Base-by-base conservation (phyloP, 495 filamentous ascomycete genomes). In the Poronia punctata region DNA sequence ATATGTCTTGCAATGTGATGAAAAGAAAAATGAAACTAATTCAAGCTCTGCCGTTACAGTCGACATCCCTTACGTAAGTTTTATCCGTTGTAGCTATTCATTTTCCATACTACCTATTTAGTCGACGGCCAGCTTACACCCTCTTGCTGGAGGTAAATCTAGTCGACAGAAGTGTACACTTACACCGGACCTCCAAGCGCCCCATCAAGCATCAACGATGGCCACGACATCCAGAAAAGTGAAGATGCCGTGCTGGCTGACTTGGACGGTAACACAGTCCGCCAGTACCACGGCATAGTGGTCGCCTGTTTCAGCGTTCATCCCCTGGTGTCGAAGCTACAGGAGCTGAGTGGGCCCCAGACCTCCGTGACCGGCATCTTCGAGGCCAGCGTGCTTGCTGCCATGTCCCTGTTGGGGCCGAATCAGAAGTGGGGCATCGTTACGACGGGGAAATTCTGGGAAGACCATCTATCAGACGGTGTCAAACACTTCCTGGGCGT, bases 231-330 rank as follows among this genome's bases (percentile, higher is more conserved):
- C 4, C 23, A 50, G 1, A 44, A 59, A 19, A 78, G 71, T 47
- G 56, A 67, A 11, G 47, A 67, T 1, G 69, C 78, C 42, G 82
- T 83, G 32, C 64, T 77, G 31, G 56, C 66, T 3, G 64, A 77
- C 42, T 59, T 89, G 2, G 20, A 39, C 7, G 3, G 14, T 11
- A 4, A 26, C 27, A 0, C 12, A 41, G 53, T 67, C 38, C 62
- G 56, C 2, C 39, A 73, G 10, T 78, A 86, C 59, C 79, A 92
- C 52, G 90, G 73, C 15, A 83, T 90, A 46, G 67, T 96, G 0
- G 70, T 98, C 1, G 87, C 86, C 27, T 98, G 90, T 66, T 98
- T 85, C 62, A 89, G 84, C 50, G 76, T 79, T 2, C 92, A 96
- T 50, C 86, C 88, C 0, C 76, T 96, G 3, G 84, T 95, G 7